Conservation (phyloP, 2,329 filamentous ascomycete genomes). For the Hypomyces rosellus region DNA sequence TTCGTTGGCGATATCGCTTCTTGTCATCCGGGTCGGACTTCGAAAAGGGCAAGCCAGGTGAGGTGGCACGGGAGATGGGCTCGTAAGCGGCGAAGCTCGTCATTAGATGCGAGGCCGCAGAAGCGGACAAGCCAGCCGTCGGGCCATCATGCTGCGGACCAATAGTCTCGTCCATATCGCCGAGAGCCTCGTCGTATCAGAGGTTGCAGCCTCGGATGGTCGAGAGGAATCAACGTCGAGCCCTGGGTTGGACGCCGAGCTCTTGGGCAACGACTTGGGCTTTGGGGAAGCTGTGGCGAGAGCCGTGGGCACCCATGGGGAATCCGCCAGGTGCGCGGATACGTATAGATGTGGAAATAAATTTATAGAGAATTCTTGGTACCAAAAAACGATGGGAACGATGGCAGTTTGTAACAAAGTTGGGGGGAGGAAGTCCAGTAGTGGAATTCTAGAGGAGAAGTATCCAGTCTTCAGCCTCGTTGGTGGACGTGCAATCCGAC, state of each 20-base stretch:
- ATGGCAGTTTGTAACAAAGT: too few relatives aligned
- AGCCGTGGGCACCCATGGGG: conserved; percentile 9
- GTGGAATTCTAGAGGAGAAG: too few relatives aligned
- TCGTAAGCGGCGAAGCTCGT: conserved; percentile 45
- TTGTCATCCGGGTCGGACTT: conserved; percentile 45
- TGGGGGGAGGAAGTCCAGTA: too few relatives aligned
- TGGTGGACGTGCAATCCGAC: too few relatives aligned
- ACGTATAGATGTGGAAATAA: not conserved
- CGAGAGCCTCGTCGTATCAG: too few relatives aligned
- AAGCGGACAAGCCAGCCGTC: conserved; percentile 25
- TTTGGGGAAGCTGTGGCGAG: conserved; percentile 1
- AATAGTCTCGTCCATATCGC: conserved; percentile 31
- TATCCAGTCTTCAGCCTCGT: not conserved
- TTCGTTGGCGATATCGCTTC: conserved; percentile 73
- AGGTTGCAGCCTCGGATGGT: conserved; percentile 1
- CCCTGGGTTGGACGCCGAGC: conserved; percentile 3
- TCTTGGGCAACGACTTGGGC: conserved; percentile 6
- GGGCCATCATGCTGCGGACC: conserved; percentile 28
- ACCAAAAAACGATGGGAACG: too few relatives aligned
- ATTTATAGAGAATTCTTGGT: not conserved
- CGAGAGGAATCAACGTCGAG: not conserved
- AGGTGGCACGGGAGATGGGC: conserved; percentile 78
- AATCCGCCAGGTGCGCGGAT: not conserved
- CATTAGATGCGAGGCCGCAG: conserved; percentile 26
- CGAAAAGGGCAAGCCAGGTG: conserved; percentile 61